Evolutionary conservation across 1,284 basidiomycete genomes (phyloP).

Genomic region (Polyporus tsugae): DNA sequence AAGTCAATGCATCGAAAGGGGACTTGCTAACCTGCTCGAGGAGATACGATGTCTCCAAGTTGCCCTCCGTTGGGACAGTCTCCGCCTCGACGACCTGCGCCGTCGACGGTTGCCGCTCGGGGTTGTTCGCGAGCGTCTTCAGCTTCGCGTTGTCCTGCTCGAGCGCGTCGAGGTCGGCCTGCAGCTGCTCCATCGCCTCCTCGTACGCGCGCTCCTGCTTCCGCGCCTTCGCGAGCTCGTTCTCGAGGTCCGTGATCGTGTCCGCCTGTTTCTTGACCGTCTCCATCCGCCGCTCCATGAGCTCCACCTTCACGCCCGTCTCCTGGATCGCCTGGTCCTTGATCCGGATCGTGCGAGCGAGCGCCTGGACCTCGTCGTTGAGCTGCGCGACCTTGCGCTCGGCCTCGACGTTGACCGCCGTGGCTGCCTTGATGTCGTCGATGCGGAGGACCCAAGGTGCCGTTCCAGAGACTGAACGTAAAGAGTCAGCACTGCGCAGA

Average conservation of each 20-base stretch:
- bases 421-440: conserved; percentile 84
- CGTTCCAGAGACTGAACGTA: conserved; percentile 68
- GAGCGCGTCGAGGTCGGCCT: conserved; percentile 86
- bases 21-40: conserved; percentile 73
- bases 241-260: conserved; percentile 82
- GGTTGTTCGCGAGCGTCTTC: conserved; percentile 68
- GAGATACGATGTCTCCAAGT: conserved; percentile 84
- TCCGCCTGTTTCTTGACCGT: conserved; percentile 90
- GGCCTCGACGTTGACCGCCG: conserved; percentile 90
- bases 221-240: conserved; percentile 80
- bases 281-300: conserved; percentile 94
- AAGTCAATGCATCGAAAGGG: conserved; percentile 15
- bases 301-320: conserved; percentile 89
- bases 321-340: conserved; percentile 94
- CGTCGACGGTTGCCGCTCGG: conserved; percentile 66
- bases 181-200: conserved; percentile 93
- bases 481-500: conserved; percentile 1
- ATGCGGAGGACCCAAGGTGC: conserved; percentile 93
- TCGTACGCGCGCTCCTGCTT: conserved; percentile 91
- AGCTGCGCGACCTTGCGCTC: conserved; percentile 88
- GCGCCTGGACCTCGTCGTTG: conserved; percentile 89
- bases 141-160: conserved; percentile 90
- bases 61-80: conserved; percentile 73
- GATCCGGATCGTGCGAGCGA: conserved; percentile 83
- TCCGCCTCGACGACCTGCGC: conserved; percentile 67